Evolutionary conservation across 2,329 filamentous ascomycete species (phyloP).

Genomic region (Cercospora sojina): DNA sequence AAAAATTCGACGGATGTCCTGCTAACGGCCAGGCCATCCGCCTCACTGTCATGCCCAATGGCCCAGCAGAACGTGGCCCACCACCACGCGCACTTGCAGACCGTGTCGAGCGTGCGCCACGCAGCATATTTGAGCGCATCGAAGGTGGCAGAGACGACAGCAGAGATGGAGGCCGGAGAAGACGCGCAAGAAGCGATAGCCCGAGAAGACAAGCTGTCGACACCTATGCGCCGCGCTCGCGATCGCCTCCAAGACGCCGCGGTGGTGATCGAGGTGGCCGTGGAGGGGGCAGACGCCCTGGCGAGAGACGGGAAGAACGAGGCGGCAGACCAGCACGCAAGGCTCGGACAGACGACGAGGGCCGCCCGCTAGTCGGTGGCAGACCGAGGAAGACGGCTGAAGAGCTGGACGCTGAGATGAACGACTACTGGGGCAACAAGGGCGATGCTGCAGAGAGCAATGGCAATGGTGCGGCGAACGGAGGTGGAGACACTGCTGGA

Average conservation of each 20-base stretch:
- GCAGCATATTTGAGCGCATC: constrained; percentile 67
- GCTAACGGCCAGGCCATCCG: constrained; percentile 80
- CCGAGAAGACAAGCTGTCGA: constrained; percentile 66
- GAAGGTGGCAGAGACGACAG: constrained; percentile 41
- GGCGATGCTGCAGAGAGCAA: constrained; percentile 33
- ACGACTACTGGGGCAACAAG: constrained; percentile 72
- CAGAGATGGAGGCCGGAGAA: constrained; percentile 29
- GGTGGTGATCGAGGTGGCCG: constrained; percentile 49
- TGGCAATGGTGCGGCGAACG: constrained; percentile 32
- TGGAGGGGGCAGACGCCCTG: constrained; percentile 50
- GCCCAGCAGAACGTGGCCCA: constrained; percentile 42
- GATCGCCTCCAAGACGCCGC: constrained; percentile 56
- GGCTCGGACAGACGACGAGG: constrained; percentile 48
- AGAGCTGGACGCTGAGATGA: constrained; percentile 95
- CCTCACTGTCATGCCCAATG: constrained; percentile 64
- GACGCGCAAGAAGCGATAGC: constrained; percentile 43
- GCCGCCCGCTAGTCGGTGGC: constrained; percentile 39
- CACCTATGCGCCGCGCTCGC: constrained; percentile 67
- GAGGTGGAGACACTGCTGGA: constrained; percentile 16
- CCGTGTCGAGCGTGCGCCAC: constrained; percentile 49
- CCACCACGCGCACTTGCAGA: constrained; percentile 43
- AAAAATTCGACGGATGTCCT: constrained; percentile 84
- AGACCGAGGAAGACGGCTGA: constrained; percentile 83
- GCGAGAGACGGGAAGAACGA: constrained; percentile 46
- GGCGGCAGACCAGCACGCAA: constrained; percentile 42